Evolutionary conservation across 306 rosid species (phyloP), one percentile per base, ranked within the genome.

Genomic region (Elaeagnus macrophylla): DNA sequence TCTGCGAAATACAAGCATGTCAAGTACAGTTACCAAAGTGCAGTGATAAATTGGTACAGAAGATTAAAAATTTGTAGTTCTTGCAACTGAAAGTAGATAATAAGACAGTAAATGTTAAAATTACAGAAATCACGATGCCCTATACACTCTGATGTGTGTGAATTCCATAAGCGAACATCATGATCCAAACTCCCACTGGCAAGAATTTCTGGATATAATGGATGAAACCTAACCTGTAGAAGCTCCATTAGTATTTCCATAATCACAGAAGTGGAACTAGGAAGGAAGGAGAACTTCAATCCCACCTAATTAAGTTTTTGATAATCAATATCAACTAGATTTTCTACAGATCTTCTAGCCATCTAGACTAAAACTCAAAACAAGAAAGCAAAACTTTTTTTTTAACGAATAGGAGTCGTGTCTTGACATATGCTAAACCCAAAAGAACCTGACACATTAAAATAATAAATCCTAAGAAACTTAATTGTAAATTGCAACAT

Each of bases 131-230:
- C 87, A 59, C 73, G 91, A 44, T 83, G 84, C 55, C 75, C 79
- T 53, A 80, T 82, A 80, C 99, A 86, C 61, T 82, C 84, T 39
- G 96, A 75, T 12, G 93, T 84, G 57, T 82, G 78, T 52, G 95
- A 81, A 77, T 91, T 82, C 99, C 99, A 91, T 51, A 87, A 66
- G 48, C 89, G 93, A 77, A 91, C 96, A 71, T 84, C 95, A 63
- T 91, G 90, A 77, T 91, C 99, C 82, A 91, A 87, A 70, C 99
- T 88, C 61, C 99, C 99, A 71, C 96, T 91, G 41, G 96, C 96
- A 76, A 91, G 84, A 75, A 91, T 84, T 62, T 84, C 78, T 13
- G 99, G 89, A 50, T 74, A 61, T 65, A 71, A 64, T 0, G 96
- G 99, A 67, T 91, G 99, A 67, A 91, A 91, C 78, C 96, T 87